Conservation (phyloP, 352 stramenopile species). For the Aphanomyces invadans region DNA sequence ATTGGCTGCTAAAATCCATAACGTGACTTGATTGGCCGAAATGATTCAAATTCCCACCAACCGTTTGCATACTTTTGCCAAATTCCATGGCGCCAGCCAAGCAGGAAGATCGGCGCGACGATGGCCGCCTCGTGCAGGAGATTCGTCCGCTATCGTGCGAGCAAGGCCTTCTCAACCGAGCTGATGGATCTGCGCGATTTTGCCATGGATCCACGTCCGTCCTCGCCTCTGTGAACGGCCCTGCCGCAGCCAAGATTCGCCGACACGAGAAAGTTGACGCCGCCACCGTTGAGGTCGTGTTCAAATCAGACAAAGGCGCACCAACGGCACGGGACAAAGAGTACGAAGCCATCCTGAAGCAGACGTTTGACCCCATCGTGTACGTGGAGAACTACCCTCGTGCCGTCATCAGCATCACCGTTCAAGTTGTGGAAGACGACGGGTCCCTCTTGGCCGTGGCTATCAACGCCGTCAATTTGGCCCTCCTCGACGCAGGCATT, state of each 20-base stretch:
- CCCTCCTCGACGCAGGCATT: constrained; percentile 73
- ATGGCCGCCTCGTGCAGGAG: constrained; percentile 68
- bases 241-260: constrained; percentile 62
- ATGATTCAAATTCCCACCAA: constrained; percentile 3
- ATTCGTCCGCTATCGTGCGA: constrained; percentile 66
- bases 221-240: constrained; percentile 66
- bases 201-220: constrained; percentile 65
- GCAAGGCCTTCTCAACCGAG: constrained; percentile 66
- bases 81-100: neutral
- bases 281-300: constrained; percentile 63
- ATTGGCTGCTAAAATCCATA: neutral
- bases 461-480: constrained; percentile 70
- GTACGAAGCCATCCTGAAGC: constrained; percentile 71
- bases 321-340: constrained; percentile 69
- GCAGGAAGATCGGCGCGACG: constrained; percentile 31
- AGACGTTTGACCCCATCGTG: constrained; percentile 67
- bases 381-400: constrained; percentile 62
- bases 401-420: constrained; percentile 78
- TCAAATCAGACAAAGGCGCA: constrained; percentile 73
- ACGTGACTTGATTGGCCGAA: neutral
- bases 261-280: constrained; percentile 55
- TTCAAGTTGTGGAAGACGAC: constrained; percentile 80
- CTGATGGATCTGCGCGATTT: constrained; percentile 72
- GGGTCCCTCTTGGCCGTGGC: constrained; percentile 70
- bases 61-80: neutral